These are phyloP conservation scores for Rhizoclosmatium sp. DNA, from an alignment of 192 early-diverging fungal species.

Conservation along the genomic window DNA sequence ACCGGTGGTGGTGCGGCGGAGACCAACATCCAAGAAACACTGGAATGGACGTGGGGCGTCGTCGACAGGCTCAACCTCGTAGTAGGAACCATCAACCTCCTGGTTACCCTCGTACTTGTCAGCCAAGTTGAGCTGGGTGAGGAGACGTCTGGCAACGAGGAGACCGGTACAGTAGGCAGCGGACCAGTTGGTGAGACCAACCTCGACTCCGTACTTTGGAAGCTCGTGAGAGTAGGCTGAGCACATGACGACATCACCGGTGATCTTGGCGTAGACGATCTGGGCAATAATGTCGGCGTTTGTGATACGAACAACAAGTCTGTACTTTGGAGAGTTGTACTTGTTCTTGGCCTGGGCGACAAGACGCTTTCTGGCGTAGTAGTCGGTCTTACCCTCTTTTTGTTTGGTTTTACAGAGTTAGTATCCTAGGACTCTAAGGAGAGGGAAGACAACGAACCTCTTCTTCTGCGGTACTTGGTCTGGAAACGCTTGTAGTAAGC, in stretches of 20 bases:
- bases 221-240: constrained; percentile 98
- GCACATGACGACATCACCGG: constrained; percentile 94
- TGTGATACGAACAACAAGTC: constrained; percentile 99
- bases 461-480: constrained; percentile 98
- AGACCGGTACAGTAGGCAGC: constrained; percentile 99
- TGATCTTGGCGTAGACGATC: constrained; percentile 97
- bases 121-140: constrained; percentile 93
- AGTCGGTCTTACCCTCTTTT: constrained; percentile 99
- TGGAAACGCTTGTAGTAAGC: constrained; percentile 99
- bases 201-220: constrained; percentile 92
- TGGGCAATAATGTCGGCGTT: constrained; percentile 97
- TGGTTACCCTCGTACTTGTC: constrained; percentile 96
- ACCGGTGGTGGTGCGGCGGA: constrained; percentile 96
- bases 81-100: constrained; percentile 88
- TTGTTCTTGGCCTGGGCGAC: constrained; percentile 99
- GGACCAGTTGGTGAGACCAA: constrained; percentile 99
- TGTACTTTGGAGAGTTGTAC: constrained; percentile 99
- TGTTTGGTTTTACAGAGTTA: constrained; percentile 5
- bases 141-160: constrained; percentile 92
- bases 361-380: constrained; percentile 99
- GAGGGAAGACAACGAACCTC: constrained; percentile 73
- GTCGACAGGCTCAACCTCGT: constrained; percentile 83
- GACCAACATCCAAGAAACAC: constrained; percentile 96
- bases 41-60: constrained; percentile 98
- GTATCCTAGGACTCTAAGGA: not conserved